Evolutionary conservation across 495 filamentous ascomycete species (phyloP).

Genomic region (Hypoxylon lenormandii): DNA sequence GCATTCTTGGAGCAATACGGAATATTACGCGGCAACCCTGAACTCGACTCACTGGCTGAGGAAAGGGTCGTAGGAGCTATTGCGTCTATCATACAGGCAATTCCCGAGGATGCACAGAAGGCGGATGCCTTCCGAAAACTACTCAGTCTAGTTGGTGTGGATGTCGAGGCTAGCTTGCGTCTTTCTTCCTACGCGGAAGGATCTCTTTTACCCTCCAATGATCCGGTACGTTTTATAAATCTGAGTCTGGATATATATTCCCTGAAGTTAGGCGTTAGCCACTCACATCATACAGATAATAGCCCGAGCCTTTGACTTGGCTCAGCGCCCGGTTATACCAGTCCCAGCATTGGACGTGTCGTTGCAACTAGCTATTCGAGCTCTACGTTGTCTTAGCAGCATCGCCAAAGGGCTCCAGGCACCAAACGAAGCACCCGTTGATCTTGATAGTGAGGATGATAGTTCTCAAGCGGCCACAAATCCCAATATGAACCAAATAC

Average conservation of each 20-base stretch:
- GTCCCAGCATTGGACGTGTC: slow-evolving; percentile 55
- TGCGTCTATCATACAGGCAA: slow-evolving; percentile 82
- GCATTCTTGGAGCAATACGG: slow-evolving; percentile 83
- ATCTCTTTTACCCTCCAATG: slow-evolving; percentile 49
- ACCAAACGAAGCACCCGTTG: slow-evolving; percentile 75
- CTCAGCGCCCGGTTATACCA: slow-evolving; percentile 52
- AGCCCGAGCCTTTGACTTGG: slow-evolving; percentile 54
- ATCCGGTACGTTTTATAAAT: slow-evolving; percentile 47
- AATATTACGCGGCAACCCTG: slow-evolving; percentile 67
- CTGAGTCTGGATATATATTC: neutral
- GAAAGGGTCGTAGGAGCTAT: slow-evolving; percentile 85
- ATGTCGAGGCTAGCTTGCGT: slow-evolving; percentile 63
- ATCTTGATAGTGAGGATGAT: slow-evolving; percentile 65
- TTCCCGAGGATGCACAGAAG: slow-evolving; percentile 73
- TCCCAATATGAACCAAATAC: slow-evolving; percentile 49
- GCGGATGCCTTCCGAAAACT: slow-evolving; percentile 71
- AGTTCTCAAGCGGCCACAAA: neutral
- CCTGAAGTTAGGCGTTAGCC: neutral
- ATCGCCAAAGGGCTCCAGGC: slow-evolving; percentile 84
- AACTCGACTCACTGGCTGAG: slow-evolving; percentile 76
- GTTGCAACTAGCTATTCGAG: slow-evolving; percentile 69
- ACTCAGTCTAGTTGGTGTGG: slow-evolving; percentile 71
- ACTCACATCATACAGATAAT: slow-evolving; percentile 45
- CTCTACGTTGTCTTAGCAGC: slow-evolving; percentile 77
- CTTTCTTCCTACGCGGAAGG: slow-evolving; percentile 48